phyloP scores from a whole-genome alignment of 192 early-diverging fungal species.

The Entomortierella lignicola region DNA sequence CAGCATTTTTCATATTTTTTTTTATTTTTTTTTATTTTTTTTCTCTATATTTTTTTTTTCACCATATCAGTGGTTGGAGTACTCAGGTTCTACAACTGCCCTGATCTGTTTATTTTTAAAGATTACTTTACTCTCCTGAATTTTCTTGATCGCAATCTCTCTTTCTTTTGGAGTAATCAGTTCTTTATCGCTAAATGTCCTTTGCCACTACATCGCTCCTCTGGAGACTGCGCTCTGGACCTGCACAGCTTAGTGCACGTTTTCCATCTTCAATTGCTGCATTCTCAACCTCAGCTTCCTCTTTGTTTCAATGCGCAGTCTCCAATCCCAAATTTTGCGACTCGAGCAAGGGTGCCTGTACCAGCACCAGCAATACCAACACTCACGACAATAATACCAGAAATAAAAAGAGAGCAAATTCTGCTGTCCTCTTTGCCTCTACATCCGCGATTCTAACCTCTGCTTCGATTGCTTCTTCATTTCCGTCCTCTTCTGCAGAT shows the following conservation, averaged over 20 bases:
- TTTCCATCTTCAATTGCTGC: conserved; percentile 7
- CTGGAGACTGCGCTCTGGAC: not conserved
- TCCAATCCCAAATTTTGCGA: not conserved
- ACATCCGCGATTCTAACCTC: conserved; percentile 48
- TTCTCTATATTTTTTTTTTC: not conserved
- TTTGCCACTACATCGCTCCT: not conserved
- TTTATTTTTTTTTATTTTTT: conserved; percentile 7
- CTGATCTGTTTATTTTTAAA: not conserved
- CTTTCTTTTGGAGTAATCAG: not conserved
- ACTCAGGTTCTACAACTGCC: not conserved
- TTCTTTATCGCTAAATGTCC: not conserved
- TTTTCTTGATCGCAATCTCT: conserved; percentile 2
- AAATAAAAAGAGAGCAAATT: conserved; percentile 4
- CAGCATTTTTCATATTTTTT: not conserved
- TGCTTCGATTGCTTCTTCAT: conserved; percentile 16
- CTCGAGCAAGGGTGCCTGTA: not conserved
- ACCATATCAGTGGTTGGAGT: not conserved
- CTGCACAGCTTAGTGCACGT: not conserved
- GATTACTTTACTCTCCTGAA: not conserved
- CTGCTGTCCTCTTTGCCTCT: conserved; percentile 11
- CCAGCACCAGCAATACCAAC: not conserved
- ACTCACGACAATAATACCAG: not conserved
- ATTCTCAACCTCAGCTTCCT: not conserved
- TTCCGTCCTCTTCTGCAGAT: conserved; percentile 9
- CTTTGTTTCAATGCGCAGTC: conserved; percentile 37